These are phyloP conservation scores for Proliferodiscus dingleyae DNA, from an alignment of 2,329 filamentous ascomycete species.

Conservation along the genomic window DNA sequence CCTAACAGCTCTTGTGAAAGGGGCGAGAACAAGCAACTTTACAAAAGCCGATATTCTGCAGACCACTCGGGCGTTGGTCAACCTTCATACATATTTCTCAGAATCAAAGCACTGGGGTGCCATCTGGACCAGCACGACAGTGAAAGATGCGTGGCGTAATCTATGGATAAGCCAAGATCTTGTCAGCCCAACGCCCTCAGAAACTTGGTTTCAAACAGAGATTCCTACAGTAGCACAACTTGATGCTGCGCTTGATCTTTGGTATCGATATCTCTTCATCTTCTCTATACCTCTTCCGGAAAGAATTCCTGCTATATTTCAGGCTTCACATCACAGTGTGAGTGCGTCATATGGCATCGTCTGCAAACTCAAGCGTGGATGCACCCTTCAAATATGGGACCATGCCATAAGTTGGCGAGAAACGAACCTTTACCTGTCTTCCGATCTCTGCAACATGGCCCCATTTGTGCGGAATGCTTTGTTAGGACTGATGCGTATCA, in stretches of 20 bases:
- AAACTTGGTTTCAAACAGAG: constrained; percentile 42
- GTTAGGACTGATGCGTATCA: constrained; percentile 23
- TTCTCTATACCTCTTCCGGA: constrained; percentile 42
- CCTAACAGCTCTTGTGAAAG: constrained; percentile 45
- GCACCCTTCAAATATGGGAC: constrained; percentile 59
- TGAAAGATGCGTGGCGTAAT: constrained; percentile 41
- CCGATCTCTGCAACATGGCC: constrained; percentile 20
- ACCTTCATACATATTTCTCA: constrained; percentile 33
- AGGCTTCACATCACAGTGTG: constrained; percentile 58
- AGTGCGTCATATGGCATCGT: constrained; percentile 57
- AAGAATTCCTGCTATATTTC: constrained; percentile 48
- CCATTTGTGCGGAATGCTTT: constrained; percentile 29
- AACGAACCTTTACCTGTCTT: constrained; percentile 28
- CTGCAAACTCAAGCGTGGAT: constrained; percentile 55
- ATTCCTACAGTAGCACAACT: constrained; percentile 42
- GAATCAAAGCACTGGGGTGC: constrained; percentile 40
- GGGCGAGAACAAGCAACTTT: constrained; percentile 43
- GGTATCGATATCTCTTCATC: constrained; percentile 43
- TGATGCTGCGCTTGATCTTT: constrained; percentile 41
- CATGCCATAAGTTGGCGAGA: constrained; percentile 59
- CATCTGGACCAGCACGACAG: constrained; percentile 41
- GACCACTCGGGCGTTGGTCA: constrained; percentile 23
- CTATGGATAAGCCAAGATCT: constrained; percentile 41
- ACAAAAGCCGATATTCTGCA: constrained; percentile 42
- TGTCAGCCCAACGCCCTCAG: constrained; percentile 36